A percentile compares a stretch with the other conserved stretches of the same genome.
phyloP scores from a whole-genome alignment of 371 early-diverging fungal species.

The Coemansia sp. region DNA sequence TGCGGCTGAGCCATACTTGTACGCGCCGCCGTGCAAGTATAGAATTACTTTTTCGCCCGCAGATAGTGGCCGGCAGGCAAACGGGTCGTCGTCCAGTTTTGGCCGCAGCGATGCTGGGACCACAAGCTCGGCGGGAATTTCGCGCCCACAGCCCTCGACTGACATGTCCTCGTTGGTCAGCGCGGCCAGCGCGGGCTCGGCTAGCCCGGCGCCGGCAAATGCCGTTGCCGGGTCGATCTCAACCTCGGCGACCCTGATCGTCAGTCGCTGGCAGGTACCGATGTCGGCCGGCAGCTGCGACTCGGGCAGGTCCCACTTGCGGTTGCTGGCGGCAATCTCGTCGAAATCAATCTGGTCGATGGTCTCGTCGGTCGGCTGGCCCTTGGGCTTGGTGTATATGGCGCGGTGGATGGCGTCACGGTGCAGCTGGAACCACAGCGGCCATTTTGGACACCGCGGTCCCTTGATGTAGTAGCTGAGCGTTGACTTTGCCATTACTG shows the following conservation, averaged over 20 bases:
- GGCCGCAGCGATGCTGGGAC: constrained; percentile 13
- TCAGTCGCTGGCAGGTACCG: constrained; percentile 10
- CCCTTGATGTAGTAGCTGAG: constrained; percentile 37
- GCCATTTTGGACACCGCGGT: constrained; percentile 35
- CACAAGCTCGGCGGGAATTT: constrained; percentile 24
- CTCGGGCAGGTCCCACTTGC: constrained; percentile 18
- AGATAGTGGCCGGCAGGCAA: constrained; percentile 22
- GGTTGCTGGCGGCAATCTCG: constrained; percentile 8
- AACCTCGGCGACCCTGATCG: constrained; percentile 18
- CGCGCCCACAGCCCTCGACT: not conserved
- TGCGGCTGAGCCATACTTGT: constrained; percentile 55
- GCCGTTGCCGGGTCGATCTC: constrained; percentile 11
- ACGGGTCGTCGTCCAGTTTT: not conserved
- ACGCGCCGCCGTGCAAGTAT: constrained; percentile 78
- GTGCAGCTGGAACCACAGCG: constrained; percentile 36
- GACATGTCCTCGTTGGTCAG: constrained; percentile 15
- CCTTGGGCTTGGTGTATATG: not conserved
- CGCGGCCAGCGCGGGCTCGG: constrained; percentile 18
- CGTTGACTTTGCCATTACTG: constrained; percentile 16
- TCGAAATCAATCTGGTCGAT: constrained; percentile 33
- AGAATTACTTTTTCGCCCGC: constrained; percentile 48
- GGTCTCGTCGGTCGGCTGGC: constrained; percentile 14
- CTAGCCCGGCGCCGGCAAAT: constrained; percentile 30
- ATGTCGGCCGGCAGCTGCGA: constrained; percentile 14
- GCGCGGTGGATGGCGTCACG: constrained; percentile 27